phyloP scores from a whole-genome alignment of 2,329 filamentous ascomycete species.

The Diplodia intermedia region DNA sequence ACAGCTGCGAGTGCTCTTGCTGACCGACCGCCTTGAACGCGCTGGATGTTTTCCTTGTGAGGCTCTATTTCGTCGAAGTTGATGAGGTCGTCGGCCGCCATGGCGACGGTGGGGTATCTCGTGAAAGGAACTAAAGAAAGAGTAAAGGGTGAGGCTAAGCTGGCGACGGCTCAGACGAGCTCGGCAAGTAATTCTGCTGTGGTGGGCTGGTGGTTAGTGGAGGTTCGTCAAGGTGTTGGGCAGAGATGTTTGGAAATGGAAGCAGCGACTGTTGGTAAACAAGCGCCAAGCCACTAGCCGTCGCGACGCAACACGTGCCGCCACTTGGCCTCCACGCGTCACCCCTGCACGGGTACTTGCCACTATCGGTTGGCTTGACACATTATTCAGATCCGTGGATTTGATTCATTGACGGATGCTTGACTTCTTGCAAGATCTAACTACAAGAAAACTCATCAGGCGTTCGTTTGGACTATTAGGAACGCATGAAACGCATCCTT shows the following conservation, averaged over 20 bases:
- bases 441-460: slow-evolving; percentile 25
- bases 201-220: slow-evolving; percentile 24
- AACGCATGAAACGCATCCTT: slow-evolving; percentile 19
- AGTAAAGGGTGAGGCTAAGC: background rate
- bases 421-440: background rate
- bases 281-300: slow-evolving; percentile 25
- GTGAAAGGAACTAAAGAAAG: slow-evolving; percentile 6
- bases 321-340: background rate
- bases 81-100: slow-evolving; percentile 57
- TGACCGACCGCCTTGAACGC: slow-evolving; percentile 85
- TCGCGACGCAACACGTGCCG: background rate
- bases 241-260: background rate
- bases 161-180: background rate
- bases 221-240: background rate
- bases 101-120: slow-evolving; percentile 37
- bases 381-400: background rate
- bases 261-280: slow-evolving; percentile 7
- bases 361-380: background rate
- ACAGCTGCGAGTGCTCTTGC: slow-evolving; percentile 86
- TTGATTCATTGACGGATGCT: slow-evolving; percentile 5
- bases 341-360: background rate
- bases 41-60: slow-evolving; percentile 98
- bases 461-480: slow-evolving; percentile 23
- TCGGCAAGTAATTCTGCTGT: background rate
- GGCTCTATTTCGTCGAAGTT: slow-evolving; percentile 91